Evolutionary conservation across 1,284 basidiomycete species (phyloP).

Genomic region (Irpex sp.): DNA sequence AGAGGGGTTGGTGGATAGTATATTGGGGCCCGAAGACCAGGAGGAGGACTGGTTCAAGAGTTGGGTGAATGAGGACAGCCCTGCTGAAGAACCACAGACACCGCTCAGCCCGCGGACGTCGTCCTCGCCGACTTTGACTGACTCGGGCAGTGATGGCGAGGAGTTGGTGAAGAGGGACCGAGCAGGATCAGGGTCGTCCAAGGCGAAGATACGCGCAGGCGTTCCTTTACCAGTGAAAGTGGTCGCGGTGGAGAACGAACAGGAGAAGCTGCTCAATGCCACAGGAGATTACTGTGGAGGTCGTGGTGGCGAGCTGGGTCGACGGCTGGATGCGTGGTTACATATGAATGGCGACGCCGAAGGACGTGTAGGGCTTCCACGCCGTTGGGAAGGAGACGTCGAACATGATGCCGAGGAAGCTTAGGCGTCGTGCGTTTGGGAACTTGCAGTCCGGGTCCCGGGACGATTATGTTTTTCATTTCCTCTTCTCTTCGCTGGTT

Average conservation of each 20-base stretch:
- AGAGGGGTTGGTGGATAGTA: slow-evolving; percentile 70
- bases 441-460: too few species aligned
- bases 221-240: slow-evolving; percentile 22
- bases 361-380: slow-evolving; percentile 24
- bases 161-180: slow-evolving; percentile 8
- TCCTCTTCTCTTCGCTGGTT: not conserved
- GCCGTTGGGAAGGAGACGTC: slow-evolving; percentile 28
- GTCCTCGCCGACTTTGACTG: slow-evolving; percentile 21
- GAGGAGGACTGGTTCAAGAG: slow-evolving; percentile 68
- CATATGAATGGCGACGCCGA: slow-evolving; percentile 30
- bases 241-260: slow-evolving; percentile 51
- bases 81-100: slow-evolving; percentile 12
- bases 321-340: slow-evolving; percentile 71
- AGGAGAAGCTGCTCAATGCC: slow-evolving; percentile 62
- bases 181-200: slow-evolving; percentile 6
- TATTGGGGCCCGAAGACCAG: slow-evolving; percentile 64
- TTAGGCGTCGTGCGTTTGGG: too few species aligned
- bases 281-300: slow-evolving; percentile 75
- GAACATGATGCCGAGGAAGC: slow-evolving; percentile 8
- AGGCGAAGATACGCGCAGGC: slow-evolving; percentile 6
- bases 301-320: slow-evolving; percentile 69
- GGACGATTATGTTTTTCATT: not conserved
- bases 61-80: slow-evolving; percentile 23
- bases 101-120: slow-evolving; percentile 16
- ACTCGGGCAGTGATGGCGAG: slow-evolving; percentile 18